These are phyloP conservation scores for Alternaria sp. DNA, from an alignment of 2,329 filamentous ascomycete species.

Conservation along the genomic window DNA sequence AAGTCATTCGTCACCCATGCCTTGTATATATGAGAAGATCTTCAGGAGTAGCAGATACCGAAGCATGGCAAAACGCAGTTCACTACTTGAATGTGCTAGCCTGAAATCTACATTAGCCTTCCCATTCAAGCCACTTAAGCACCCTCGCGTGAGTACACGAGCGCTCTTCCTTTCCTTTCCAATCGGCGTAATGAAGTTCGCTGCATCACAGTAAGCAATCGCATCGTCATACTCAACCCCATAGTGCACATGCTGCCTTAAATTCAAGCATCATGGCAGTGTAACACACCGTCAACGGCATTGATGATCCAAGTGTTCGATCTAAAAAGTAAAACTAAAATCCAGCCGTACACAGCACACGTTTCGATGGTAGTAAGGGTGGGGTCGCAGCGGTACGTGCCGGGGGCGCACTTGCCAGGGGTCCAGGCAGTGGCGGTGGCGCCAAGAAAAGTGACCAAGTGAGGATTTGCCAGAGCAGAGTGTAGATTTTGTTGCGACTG, in stretches of 20 bases:
- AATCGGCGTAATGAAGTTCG: background rate
- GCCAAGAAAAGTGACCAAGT: background rate
- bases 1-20: background rate
- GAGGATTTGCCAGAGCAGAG: background rate
- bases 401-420: background rate
- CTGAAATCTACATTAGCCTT: background rate
- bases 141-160: background rate
- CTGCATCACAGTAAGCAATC: background rate
- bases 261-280: background rate
- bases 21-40: background rate
- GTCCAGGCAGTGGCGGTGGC: background rate
- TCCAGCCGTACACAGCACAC: background rate
- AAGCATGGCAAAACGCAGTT: background rate
- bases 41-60: background rate
- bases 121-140: background rate
- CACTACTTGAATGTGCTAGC: background rate
- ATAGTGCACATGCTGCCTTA: background rate
- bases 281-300: background rate
- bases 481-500: background rate
- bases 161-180: background rate
- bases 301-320: background rate
- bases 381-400: background rate
- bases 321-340: background rate
- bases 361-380: background rate
- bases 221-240: background rate